Base-by-base conservation (phyloP, 352 stramenopile genomes). In the Stramenopiles sp. region DNA sequence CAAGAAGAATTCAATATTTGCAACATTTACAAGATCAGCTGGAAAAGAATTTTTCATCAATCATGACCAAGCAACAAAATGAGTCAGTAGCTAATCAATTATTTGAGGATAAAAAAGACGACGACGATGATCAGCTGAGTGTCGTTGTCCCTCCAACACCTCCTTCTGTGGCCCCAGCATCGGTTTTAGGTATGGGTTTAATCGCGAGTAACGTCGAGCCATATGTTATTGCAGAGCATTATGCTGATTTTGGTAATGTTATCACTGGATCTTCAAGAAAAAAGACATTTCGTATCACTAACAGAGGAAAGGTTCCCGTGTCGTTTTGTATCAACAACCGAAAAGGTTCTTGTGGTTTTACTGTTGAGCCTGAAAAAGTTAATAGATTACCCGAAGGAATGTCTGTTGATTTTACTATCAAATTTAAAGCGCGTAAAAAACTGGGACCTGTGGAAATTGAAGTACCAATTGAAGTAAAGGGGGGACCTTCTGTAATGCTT, bases 241-340 rank as follows among this genome's bases (percentile, higher is more conserved):
- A 85, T 44, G 55, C 83, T 29, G 74, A 91, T 46, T 90, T 91
- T 48, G 74, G 73, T 0, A 75, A 87, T 44, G 68, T 91, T 36
- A 68, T 91, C 5, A 43, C 71, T 2, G 75, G 73, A 2, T 66
- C 67, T 3, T 72, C 75, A 41, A 71, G 71, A 42, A 72, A 81
- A 40, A 75, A 73, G 21, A 70, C 68, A 24, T 91, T 91, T 37
- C 61, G 55, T 23, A 60, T 91, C 18, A 73, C 66, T 4, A 91
- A 91, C 49, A 76, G 76, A 10, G 68, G 65, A 0, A 53, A 61
- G 26, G 57, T 70, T 10, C 52, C 68, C 18, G 52, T 73, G 5
- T 77, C 60, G 6, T 87, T 87, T 44, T 56, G 71, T 20, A 54
- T 90, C 1, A 71, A 91, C 51, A 85, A 84, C 48, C 78, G 79